A percentile compares a stretch with the other conserved stretches of the same genome.
Evolutionary conservation across 352 stramenopile genomes (phyloP).

Genomic region (Phytophthora uliginosa): DNA sequence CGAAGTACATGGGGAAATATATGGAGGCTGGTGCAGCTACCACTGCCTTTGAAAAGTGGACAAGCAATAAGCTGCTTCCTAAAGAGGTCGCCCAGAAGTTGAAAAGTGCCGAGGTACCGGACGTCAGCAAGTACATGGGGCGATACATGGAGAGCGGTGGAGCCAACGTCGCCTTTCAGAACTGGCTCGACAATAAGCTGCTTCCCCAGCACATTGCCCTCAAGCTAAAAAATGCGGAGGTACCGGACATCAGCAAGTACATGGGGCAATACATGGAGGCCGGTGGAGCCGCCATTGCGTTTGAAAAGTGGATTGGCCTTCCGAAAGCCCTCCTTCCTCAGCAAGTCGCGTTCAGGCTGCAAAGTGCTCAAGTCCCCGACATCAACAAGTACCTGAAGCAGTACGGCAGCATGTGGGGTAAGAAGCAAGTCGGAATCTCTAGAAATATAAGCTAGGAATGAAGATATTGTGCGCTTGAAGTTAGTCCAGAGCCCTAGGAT

Average conservation of each 20-base stretch:
- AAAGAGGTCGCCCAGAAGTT: constrained; percentile 6
- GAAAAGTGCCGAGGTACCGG: constrained; percentile 4
- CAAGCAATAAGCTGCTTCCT: constrained; percentile 1
- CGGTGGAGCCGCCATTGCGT: not conserved
- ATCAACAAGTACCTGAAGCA: not conserved
- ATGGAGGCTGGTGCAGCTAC: constrained; percentile 19
- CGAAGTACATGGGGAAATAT: constrained; percentile 9
- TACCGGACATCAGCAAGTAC: not conserved
- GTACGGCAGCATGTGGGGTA: not conserved
- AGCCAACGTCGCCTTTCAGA: not conserved
- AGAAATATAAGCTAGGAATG: constrained; percentile 5
- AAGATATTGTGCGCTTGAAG: not conserved
- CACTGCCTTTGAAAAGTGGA: constrained; percentile 4
- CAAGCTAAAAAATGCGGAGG: not conserved
- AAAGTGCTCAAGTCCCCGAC: not conserved
- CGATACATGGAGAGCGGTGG: not conserved
- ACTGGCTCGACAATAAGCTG: not conserved
- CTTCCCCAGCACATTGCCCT: not conserved
- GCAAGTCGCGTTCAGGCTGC: not conserved
- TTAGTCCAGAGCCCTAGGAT: not conserved
- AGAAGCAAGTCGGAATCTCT: constrained; percentile 7
- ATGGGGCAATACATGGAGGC: not conserved
- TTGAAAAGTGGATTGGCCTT: not conserved
- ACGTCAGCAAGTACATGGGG: not conserved
- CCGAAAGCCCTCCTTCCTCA: not conserved